Evolutionary conservation across 208 protist genomes (phyloP).

Genomic region (Acanthamoeba triangularis): DNA sequence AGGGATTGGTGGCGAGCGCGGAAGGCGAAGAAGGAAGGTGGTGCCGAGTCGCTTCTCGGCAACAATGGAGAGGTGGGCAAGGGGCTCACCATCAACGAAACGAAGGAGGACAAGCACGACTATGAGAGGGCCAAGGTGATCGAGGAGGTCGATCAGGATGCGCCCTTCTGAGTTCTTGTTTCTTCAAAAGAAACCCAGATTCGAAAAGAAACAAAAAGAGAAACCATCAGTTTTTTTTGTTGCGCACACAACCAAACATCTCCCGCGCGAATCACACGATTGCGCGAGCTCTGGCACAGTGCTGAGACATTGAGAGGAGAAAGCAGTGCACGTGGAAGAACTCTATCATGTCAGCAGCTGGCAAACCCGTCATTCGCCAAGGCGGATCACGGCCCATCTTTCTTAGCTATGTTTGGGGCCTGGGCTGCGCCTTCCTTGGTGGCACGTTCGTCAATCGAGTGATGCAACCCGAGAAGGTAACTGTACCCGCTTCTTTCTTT

Average conservation of each 20-base stretch:
- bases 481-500: no score
- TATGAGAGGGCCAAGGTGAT: not conserved
- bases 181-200: not conserved
- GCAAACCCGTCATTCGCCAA: constrained; percentile 31
- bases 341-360: not conserved
- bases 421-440: constrained; percentile 32
- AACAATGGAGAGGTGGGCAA: not conserved
- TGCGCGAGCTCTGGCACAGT: no score
- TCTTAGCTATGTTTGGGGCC: constrained; percentile 46
- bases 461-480: constrained; percentile 21
- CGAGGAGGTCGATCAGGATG: constrained; percentile 39
- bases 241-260: no score
- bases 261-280: no score
- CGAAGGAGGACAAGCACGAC: not conserved
- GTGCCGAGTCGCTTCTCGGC: not conserved
- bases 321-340: no score
- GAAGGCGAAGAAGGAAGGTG: not conserved
- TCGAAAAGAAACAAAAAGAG: not conserved
- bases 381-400: constrained; percentile 30
- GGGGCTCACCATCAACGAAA: not conserved
- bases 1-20: constrained; percentile 1
- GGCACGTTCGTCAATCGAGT: constrained; percentile 39
- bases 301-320: no score
- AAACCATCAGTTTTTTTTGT: no score
- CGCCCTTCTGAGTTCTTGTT: not conserved